A percentile compares a stretch with the other conserved stretches of the same genome.
Evolutionary conservation across 2,329 filamentous ascomycete species (phyloP).

Genomic region (Ascochyta viciae-villosae): DNA sequence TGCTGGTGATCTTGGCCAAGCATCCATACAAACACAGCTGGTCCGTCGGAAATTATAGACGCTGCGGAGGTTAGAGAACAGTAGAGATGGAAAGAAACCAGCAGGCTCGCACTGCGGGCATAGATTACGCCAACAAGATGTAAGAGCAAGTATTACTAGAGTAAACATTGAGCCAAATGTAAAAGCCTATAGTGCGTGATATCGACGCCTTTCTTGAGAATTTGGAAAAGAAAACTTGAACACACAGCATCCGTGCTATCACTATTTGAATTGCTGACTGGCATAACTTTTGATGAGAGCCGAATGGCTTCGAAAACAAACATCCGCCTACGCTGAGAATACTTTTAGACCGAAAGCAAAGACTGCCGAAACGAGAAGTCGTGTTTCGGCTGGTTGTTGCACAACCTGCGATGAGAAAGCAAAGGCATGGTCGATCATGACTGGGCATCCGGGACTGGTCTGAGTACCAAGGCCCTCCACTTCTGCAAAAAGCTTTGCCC

Average conservation of each 20-base stretch:
- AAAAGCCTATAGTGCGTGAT: no score
- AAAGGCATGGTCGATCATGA: background rate
- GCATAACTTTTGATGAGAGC: background rate
- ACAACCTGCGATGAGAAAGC: background rate
- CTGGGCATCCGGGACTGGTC: background rate
- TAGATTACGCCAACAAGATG: no score
- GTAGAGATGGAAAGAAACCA: background rate
- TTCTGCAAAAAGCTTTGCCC: background rate
- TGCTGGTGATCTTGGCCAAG: background rate
- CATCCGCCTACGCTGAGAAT: background rate
- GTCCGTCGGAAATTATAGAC: background rate
- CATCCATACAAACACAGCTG: background rate
- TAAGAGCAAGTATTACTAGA: background rate
- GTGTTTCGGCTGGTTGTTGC: no score
- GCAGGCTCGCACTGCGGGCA: no score
- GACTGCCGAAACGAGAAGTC: background rate
- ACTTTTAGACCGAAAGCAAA: background rate
- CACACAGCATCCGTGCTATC: no score
- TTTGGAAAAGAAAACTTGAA: no score
- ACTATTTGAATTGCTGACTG: background rate
- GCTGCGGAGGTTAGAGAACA: background rate
- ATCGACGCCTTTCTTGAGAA: no score
- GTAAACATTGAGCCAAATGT: no score
- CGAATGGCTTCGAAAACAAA: background rate
- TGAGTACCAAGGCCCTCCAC: constrained; percentile 8